Conservation (phyloP, 108 stramenopile genomes). For the Nitzschia sp. region DNA sequence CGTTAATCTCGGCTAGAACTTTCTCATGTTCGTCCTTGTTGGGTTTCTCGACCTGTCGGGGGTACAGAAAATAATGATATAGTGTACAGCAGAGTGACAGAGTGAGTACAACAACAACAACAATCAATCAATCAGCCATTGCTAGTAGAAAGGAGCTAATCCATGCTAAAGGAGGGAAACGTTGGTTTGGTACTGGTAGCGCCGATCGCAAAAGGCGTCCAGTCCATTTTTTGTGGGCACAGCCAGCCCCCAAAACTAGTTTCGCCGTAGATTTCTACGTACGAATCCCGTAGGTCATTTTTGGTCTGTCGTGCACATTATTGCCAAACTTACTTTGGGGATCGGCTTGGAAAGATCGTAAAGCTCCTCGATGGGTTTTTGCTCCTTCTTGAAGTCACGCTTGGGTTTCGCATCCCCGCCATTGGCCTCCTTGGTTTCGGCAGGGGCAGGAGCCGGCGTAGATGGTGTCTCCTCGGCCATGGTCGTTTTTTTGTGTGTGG, state of each 20-base stretch:
- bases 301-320: not conserved
- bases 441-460: conserved; percentile 21
- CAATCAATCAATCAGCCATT: not conserved
- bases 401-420: conserved; percentile 35
- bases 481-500: not conserved
- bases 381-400: conserved; percentile 35
- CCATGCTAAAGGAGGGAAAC: not conserved
- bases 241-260: no score
- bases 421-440: conserved; percentile 6
- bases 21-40: conserved; percentile 70
- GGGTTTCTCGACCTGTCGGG: conserved; percentile 68
- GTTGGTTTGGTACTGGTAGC: not conserved
- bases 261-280: conserved; percentile 14
- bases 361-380: conserved; percentile 72
- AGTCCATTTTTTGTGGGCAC: no score
- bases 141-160: not conserved
- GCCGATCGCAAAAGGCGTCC: no score
- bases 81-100: not conserved
- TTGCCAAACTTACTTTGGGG: conserved; percentile 60
- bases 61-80: not conserved
- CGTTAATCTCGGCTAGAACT: conserved; percentile 58
- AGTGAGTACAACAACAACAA: not conserved
- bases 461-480: conserved; percentile 13
- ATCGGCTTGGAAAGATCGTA: conserved; percentile 86
- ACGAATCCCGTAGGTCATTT: not conserved